A percentile compares a stretch with the other conserved stretches of the same genome.
These are phyloP conservation scores for Triticum turgidum DNA, from an alignment of 176 grass and related monocot genomes.

Conservation along the genomic window DNA sequence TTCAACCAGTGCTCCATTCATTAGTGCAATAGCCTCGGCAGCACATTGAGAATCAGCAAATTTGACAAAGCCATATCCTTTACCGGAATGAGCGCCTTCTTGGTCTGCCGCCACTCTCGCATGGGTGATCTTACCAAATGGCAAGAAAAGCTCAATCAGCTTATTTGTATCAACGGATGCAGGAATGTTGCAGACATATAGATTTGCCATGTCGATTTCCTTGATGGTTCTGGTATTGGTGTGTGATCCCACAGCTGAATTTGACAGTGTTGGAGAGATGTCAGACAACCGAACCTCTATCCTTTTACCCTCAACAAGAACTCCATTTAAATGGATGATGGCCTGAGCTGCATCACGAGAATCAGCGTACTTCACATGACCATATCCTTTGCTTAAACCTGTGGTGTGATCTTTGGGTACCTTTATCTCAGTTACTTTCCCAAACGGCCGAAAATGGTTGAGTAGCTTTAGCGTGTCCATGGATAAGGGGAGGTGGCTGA, in stretches of 20 bases:
- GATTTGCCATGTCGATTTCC: slow-evolving; percentile 51
- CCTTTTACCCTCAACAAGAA: slow-evolving; percentile 39
- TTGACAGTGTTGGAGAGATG: not conserved
- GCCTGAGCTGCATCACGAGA: slow-evolving; percentile 43
- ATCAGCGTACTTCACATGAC: slow-evolving; percentile 50
- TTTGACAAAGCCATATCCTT: slow-evolving; percentile 62
- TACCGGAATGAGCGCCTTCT: slow-evolving; percentile 29
- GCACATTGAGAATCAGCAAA: slow-evolving; percentile 54
- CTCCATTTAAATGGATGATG: slow-evolving; percentile 40
- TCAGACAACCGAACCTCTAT: slow-evolving; percentile 34
- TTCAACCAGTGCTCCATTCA: slow-evolving; percentile 70
- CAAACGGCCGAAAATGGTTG: slow-evolving; percentile 50
- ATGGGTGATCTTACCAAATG: slow-evolving; percentile 61
- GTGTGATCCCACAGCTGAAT: slow-evolving; percentile 4
- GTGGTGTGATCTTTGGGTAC: slow-evolving; percentile 44
- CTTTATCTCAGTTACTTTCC: slow-evolving; percentile 44
- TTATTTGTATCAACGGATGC: slow-evolving; percentile 42
- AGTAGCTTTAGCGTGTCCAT: slow-evolving; percentile 36
- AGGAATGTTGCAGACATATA: slow-evolving; percentile 58
- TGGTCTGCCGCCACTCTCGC: slow-evolving; percentile 47
- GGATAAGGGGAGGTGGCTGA: slow-evolving; percentile 43
- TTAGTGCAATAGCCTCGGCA: slow-evolving; percentile 38
- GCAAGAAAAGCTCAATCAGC: slow-evolving; percentile 61
- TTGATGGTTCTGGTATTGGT: slow-evolving; percentile 17
- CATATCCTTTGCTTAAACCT: slow-evolving; percentile 60